A percentile compares a stretch with the other conserved stretches of the same genome.
These are phyloP conservation scores for Entoloma clypeatum DNA, from an alignment of 1,284 basidiomycete genomes.

Conservation along the genomic window DNA sequence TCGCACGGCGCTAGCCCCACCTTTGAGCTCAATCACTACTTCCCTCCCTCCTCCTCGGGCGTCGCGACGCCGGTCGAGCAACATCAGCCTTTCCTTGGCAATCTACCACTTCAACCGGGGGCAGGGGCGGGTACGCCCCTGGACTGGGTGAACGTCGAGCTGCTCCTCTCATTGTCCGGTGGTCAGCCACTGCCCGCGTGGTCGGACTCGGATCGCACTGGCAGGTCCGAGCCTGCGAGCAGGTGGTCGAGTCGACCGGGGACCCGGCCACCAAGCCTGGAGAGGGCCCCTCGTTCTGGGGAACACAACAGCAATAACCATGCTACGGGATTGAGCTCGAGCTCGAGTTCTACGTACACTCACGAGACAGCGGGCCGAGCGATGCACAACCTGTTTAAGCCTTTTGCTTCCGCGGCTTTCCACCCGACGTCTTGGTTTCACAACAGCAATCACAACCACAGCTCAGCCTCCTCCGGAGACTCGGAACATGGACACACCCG, in stretches of 20 bases:
- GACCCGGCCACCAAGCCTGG: no score
- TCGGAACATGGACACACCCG: conserved; percentile 5
- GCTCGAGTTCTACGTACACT: no score
- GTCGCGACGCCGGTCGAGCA: conserved; percentile 25
- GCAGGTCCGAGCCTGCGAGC: conserved; percentile 14
- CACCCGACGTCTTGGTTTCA: conserved; percentile 25
- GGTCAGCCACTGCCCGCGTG: conserved; percentile 22
- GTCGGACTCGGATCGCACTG: conserved; percentile 19
- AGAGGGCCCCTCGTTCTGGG: no score
- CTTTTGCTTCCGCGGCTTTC: conserved; percentile 45
- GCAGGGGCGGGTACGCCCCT: conserved; percentile 47
- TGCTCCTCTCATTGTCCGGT: conserved; percentile 61
- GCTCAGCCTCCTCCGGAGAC: conserved; percentile 7
- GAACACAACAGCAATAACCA: conserved; percentile 24
- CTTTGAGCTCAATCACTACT: conserved; percentile 10
- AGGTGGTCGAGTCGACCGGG: no score
- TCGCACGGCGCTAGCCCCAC: conserved; percentile 37
- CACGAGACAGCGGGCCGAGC: conserved; percentile 49
- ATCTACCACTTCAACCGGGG: conserved; percentile 45
- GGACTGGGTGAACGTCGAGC: conserved; percentile 80
- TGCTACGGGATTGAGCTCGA: conserved; percentile 20
- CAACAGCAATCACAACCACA: conserved; percentile 10
- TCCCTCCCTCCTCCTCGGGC: conserved; percentile 19
- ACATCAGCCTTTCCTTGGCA: conserved; percentile 33
- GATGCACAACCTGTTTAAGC: conserved; percentile 50